Evolutionary conservation across 2,329 filamentous ascomycete species (phyloP).

Genomic region (Pseudogymnoascus sp.): DNA sequence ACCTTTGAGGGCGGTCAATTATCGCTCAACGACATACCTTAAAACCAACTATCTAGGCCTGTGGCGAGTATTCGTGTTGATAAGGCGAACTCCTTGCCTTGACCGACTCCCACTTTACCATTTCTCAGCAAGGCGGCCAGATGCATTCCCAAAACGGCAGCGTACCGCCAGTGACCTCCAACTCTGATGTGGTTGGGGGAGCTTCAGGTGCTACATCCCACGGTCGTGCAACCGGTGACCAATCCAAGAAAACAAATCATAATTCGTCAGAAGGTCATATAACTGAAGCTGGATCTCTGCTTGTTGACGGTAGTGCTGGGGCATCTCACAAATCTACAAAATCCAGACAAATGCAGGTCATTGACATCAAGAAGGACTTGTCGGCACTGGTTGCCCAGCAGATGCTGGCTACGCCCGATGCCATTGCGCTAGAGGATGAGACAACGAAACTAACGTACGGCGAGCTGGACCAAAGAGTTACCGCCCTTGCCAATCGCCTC

Average conservation of each 20-base stretch:
- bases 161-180: conserved; percentile 9
- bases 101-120: conserved; percentile 3
- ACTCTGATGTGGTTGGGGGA: conserved; percentile 11
- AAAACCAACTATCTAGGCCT: conserved; percentile 3
- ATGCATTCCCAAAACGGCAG: conserved; percentile 16
- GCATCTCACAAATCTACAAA: conserved; percentile 13
- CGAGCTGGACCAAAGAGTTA: conserved; percentile 60
- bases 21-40: conserved; percentile 10
- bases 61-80: conserved; percentile 13
- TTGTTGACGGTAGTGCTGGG: conserved; percentile 11
- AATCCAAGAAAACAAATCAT: conserved; percentile 13
- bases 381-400: conserved; percentile 63
- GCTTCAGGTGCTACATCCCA: not conserved
- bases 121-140: conserved; percentile 11
- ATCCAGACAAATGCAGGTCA: conserved; percentile 45
- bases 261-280: not conserved
- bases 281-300: conserved; percentile 5
- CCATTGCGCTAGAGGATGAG: conserved; percentile 64
- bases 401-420: conserved; percentile 58
- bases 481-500: conserved; percentile 54
- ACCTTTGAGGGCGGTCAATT: not conserved
- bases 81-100: not conserved
- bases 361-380: conserved; percentile 65
- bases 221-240: conserved; percentile 3
- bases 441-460: conserved; percentile 59